Conservation (phyloP, 495 filamentous ascomycete species). For the Hypomontagnella monticulosa region DNA sequence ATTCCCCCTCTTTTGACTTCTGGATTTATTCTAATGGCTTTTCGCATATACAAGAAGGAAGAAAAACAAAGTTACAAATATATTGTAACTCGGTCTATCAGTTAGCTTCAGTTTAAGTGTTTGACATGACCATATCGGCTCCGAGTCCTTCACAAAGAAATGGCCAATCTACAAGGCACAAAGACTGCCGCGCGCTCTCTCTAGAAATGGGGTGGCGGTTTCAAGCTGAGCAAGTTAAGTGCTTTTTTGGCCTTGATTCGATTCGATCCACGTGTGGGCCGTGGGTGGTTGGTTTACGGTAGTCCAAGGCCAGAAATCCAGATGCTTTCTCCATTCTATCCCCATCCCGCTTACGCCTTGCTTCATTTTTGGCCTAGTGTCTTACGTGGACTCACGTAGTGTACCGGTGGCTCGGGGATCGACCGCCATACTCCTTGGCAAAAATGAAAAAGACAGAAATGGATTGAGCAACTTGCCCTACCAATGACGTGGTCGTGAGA, state of each 20-base stretch:
- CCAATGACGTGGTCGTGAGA: conserved; percentile 35
- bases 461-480: conserved; percentile 13
- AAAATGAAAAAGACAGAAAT: conserved; percentile 3
- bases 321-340: conserved; percentile 13
- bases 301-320: conserved; percentile 13
- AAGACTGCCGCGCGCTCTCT: conserved; percentile 26
- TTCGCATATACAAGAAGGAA: background rate
- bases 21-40: background rate
- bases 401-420: conserved; percentile 26
- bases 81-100: background rate
- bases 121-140: background rate
- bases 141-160: background rate
- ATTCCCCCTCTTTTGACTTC: conserved; percentile 8
- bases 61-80: conserved; percentile 4
- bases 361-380: conserved; percentile 26
- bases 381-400: conserved; percentile 38
- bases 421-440: conserved; percentile 18
- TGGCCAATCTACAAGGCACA: conserved; percentile 1
- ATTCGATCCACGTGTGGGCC: conserved; percentile 36
- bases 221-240: conserved; percentile 19
- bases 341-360: conserved; percentile 22
- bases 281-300: conserved; percentile 24
- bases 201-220: conserved; percentile 30
- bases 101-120: background rate
- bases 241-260: conserved; percentile 16